Conservation (phyloP, 2,329 filamentous ascomycete genomes). For the Cryoendolithus antarcticus region DNA sequence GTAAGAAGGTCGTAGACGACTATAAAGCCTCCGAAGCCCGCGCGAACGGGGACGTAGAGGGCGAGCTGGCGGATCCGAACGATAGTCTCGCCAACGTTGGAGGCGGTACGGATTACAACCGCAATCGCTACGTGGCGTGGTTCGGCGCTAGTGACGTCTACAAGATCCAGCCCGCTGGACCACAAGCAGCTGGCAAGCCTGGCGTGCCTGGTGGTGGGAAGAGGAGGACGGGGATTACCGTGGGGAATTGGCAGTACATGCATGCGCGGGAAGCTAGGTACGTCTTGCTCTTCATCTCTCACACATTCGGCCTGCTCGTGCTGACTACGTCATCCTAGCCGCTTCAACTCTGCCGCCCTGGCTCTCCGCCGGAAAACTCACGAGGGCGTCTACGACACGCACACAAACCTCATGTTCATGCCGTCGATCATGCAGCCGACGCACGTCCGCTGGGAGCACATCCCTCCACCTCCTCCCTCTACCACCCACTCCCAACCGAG, state of each 20-base stretch:
- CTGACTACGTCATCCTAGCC: conserved; percentile 37
- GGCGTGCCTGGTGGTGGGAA: conserved; percentile 49
- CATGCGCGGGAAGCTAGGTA: conserved; percentile 86
- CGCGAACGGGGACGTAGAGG: conserved; percentile 69
- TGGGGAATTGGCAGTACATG: conserved; percentile 92
- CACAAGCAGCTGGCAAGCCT: conserved; percentile 48
- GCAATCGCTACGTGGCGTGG: conserved; percentile 98
- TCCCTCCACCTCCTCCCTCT: conserved; percentile 31
- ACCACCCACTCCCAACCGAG: conserved; percentile 14
- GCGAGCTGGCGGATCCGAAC: conserved; percentile 81
- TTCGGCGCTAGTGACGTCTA: conserved; percentile 94
- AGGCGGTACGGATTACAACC: conserved; percentile 68
- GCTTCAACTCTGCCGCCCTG: conserved; percentile 68
- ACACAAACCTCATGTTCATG: conserved; percentile 85
- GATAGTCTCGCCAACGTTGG: conserved; percentile 51
- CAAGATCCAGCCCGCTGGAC: conserved; percentile 48
- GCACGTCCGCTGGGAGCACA: conserved; percentile 67
- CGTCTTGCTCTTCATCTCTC: conserved; percentile 16
- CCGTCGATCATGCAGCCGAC: conserved; percentile 83
- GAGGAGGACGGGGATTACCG: conserved; percentile 75
- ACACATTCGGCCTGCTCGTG: conserved; percentile 9
- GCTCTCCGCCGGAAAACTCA: conserved; percentile 56
- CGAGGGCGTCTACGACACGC: conserved; percentile 76
- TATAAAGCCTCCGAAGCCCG: conserved; percentile 69
- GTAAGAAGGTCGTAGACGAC: conserved; percentile 74